Conservation (phyloP, 1,284 basidiomycete genomes). For the Leccinum subrobustum region DNA sequence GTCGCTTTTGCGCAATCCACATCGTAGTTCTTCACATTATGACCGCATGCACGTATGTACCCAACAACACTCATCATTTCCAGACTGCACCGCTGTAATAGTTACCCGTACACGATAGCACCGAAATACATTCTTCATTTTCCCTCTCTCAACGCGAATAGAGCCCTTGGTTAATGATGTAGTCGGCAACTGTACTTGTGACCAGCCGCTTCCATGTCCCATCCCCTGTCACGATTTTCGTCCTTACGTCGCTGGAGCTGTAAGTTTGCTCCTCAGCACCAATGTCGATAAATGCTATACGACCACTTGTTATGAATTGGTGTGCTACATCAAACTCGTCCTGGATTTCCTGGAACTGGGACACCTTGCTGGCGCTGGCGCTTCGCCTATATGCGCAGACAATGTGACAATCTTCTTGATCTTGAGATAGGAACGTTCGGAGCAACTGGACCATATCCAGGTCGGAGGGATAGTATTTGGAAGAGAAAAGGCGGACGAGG, state of each 20-base stretch:
- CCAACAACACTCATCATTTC: slow-evolving; percentile 4
- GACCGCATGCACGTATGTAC: slow-evolving; percentile 5
- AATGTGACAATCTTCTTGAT: slow-evolving; percentile 64
- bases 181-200: slow-evolving; percentile 41
- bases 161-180: slow-evolving; percentile 50
- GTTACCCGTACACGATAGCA: slow-evolving; percentile 7
- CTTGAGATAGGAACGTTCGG: slow-evolving; percentile 57
- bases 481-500: slow-evolving; percentile 78
- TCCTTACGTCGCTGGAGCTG: slow-evolving; percentile 76
- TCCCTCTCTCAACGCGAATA: slow-evolving; percentile 37
- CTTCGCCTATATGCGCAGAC: slow-evolving; percentile 66
- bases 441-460: slow-evolving; percentile 56
- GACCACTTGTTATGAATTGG: slow-evolving; percentile 51
- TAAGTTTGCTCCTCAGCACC: slow-evolving; percentile 54
- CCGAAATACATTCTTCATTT: slow-evolving; percentile 13
- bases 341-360: slow-evolving; percentile 29
- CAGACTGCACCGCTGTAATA: background rate
- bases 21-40: slow-evolving; percentile 14
- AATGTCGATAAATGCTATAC: slow-evolving; percentile 62
- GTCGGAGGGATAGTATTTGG: slow-evolving; percentile 71
- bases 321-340: slow-evolving; percentile 37
- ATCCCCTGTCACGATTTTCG: slow-evolving; percentile 40
- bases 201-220: slow-evolving; percentile 43
- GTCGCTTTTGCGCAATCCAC: slow-evolving; percentile 80
- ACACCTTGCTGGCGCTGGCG: slow-evolving; percentile 17